These are phyloP conservation scores for Vishniacozyma victoriae DNA, from an alignment of 768 basidiomycete genomes.

Conservation along the genomic window DNA sequence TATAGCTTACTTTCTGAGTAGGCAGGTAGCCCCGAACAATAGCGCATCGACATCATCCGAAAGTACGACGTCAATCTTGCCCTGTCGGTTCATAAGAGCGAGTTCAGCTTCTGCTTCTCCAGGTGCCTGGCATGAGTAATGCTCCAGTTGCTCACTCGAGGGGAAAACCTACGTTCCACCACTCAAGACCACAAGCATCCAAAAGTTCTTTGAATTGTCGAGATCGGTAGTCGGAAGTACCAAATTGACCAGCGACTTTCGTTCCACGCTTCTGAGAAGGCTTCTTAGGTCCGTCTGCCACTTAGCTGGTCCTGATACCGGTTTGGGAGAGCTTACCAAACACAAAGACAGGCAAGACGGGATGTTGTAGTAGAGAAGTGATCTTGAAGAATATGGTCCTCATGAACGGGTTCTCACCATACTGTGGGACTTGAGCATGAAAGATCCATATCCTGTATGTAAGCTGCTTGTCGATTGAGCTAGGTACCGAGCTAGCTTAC, in stretches of 20 bases:
- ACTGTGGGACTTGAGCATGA: conserved; percentile 52
- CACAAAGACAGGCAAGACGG: conserved; percentile 81
- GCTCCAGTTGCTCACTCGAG: background rate
- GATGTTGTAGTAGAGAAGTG: conserved; percentile 62
- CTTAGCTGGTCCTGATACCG: background rate
- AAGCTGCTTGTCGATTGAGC: background rate
- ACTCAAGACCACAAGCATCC: conserved; percentile 51
- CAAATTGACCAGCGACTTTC: conserved; percentile 35
- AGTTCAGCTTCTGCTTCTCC: conserved; percentile 94
- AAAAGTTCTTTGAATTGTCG: conserved; percentile 47
- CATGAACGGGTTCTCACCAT: conserved; percentile 78
- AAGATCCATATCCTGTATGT: conserved; percentile 48
- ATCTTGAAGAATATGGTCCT: conserved; percentile 81
- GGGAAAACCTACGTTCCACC: conserved; percentile 49
- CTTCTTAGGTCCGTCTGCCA: conserved; percentile 65
- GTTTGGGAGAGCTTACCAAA: conserved; percentile 52
- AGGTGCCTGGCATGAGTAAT: conserved; percentile 53
- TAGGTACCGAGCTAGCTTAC: conserved; percentile 18
- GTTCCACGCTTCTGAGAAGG: conserved; percentile 68
- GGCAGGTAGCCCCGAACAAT: conserved; percentile 74
- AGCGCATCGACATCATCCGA: conserved; percentile 93
- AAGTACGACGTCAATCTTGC: conserved; percentile 77
- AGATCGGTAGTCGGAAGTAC: conserved; percentile 37
- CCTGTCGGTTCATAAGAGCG: conserved; percentile 73
- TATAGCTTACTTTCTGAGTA: conserved; percentile 69